phyloP scores from a whole-genome alignment of 805 yeast genomes.

The Gaillardinia entomophila region DNA sequence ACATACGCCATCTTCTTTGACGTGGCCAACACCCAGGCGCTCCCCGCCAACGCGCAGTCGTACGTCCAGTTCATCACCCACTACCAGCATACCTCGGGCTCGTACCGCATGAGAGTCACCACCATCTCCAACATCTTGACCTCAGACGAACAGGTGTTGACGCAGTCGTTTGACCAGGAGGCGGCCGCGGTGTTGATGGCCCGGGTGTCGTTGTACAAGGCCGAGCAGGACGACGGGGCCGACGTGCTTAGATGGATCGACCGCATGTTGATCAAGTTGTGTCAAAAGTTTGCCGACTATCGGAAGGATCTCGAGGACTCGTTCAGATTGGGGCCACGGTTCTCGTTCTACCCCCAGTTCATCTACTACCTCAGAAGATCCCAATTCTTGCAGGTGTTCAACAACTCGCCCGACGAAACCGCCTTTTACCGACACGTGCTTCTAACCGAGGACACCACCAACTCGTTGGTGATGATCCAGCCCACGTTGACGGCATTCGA shows the following conservation, averaged over 20 bases:
- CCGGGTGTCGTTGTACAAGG: constrained; percentile 81
- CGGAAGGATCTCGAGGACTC: constrained; percentile 78
- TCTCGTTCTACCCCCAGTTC: constrained; percentile 89
- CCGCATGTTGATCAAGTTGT: constrained; percentile 79
- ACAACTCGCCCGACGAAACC: constrained; percentile 98
- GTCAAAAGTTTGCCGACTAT: constrained; percentile 92
- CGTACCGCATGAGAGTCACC: constrained; percentile 84
- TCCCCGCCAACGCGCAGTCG: constrained; percentile 43
- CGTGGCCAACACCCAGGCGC: constrained; percentile 45
- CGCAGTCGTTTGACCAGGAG: constrained; percentile 90
- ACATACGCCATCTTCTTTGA: constrained; percentile 89
- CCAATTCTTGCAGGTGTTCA: constrained; percentile 91
- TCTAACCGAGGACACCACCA: constrained; percentile 85
- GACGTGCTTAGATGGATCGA: constrained; percentile 95
- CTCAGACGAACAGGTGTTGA: constrained; percentile 41
- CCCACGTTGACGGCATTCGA: constrained; percentile 88
- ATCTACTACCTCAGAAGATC: constrained; percentile 94
- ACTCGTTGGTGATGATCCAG: constrained; percentile 94
- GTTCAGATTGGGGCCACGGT: constrained; percentile 78
- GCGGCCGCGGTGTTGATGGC: constrained; percentile 96
- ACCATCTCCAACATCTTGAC: constrained; percentile 62
- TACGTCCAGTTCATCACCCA: constrained; percentile 82
- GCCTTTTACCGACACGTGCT: constrained; percentile 93
- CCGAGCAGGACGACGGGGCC: constrained; percentile 77
- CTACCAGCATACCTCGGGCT: constrained; percentile 94